phyloP scores from a whole-genome alignment of 768 basidiomycete genomes.

The Polyporus arcularius region DNA sequence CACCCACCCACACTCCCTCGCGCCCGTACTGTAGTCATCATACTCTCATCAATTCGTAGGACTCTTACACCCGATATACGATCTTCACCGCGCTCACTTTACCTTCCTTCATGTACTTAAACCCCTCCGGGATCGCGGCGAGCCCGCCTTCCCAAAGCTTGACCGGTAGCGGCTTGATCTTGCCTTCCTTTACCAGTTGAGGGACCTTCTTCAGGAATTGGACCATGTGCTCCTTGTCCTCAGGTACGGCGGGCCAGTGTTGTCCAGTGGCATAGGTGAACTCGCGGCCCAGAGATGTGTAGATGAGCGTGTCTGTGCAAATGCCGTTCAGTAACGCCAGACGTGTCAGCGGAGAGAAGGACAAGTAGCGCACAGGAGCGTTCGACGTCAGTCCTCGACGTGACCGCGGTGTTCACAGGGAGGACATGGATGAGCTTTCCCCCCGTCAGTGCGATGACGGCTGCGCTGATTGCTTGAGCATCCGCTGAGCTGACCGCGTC shows the following conservation, averaged over 20 bases:
- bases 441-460: conserved; percentile 1
- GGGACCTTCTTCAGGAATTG: conserved; percentile 13
- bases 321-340: conserved; percentile 20
- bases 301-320: conserved; percentile 10
- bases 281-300: conserved; percentile 3
- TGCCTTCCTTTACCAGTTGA: conserved; percentile 13
- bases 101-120: conserved; percentile 25
- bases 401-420: neutral
- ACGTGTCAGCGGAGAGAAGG: neutral
- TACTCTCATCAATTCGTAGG: neutral
- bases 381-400: conserved; percentile 10
- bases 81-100: conserved; percentile 28
- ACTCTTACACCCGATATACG: conserved; percentile 14
- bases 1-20: too few relatives aligned
- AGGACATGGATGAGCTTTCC: conserved; percentile 12
- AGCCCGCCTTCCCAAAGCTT: conserved; percentile 20
- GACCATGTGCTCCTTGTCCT: conserved; percentile 13
- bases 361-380: neutral
- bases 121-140: conserved; percentile 15
- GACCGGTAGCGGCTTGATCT: conserved; percentile 23
- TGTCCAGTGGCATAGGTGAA: conserved; percentile 2
- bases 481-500: conserved; percentile 15
- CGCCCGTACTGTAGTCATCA: neutral
- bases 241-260: conserved; percentile 9
- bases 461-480: conserved; percentile 9